Conservation (phyloP, 192 early-diverging fungal species). For the Funneliformis geosporum region DNA sequence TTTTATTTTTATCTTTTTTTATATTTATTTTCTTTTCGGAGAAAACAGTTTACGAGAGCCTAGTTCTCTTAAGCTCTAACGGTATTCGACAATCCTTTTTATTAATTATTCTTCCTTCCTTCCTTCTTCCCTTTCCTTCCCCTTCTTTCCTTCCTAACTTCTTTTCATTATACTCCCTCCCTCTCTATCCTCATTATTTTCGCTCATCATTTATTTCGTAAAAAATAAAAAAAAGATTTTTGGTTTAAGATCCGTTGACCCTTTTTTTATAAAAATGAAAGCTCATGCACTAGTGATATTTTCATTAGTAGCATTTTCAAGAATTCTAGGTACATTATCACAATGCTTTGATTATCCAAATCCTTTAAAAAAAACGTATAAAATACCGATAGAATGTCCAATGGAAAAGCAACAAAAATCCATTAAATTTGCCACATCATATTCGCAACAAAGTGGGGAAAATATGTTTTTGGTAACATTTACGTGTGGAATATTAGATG, state of each 20-base stretch:
- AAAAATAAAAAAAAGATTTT: neutral
- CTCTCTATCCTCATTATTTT: too few relatives aligned
- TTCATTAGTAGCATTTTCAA: neutral
- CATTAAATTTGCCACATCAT: neutral
- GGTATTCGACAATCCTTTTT: neutral
- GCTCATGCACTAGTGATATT: neutral
- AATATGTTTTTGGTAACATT: slow-evolving; percentile 1
- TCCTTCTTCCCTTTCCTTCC: neutral
- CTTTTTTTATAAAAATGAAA: neutral
- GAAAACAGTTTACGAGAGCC: too few relatives aligned
- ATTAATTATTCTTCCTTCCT: neutral
- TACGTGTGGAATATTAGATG: slow-evolving; percentile 4
- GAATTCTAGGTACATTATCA: neutral
- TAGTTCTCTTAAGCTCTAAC: neutral
- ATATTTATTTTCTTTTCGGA: too few relatives aligned
- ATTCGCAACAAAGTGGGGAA: neutral
- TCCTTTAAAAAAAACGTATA: neutral
- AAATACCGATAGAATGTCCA: neutral
- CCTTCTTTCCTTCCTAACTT: neutral
- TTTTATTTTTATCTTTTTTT: too few relatives aligned
- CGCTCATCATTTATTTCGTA: neutral
- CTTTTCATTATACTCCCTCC: neutral
- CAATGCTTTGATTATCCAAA: slow-evolving; percentile 12
- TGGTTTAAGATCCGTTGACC: neutral
- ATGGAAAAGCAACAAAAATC: neutral